Base-by-base conservation (phyloP, 805 yeast species). In the Sugiyamaella boreocaroliniensis region DNA sequence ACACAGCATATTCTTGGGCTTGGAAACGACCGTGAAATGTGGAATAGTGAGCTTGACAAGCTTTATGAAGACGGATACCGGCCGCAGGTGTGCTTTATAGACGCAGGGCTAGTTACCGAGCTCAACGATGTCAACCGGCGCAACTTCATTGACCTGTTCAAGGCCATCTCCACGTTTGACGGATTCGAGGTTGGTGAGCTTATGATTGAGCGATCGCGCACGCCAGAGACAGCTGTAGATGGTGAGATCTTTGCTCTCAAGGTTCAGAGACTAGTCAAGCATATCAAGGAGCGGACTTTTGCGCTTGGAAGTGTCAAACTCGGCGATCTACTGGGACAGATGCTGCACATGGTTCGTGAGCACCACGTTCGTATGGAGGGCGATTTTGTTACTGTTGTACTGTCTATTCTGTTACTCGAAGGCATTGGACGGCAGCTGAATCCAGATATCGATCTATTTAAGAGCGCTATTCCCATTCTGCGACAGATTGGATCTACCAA, bases 311-410 rank as follows among this genome's bases (percentile, higher is more conserved):
- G 89, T 46, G 84, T 93, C 12, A 86, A 92, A 40, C 87, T 93
- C 57, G 97, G 98, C 3, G 97, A 90, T 62, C 72, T 93, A 53
- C 73, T 93, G 53, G 93, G 89, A 60, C 85, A 82, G 63, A 90
- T 92, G 76, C 75, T 93, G 54, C 75, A 83, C 2, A 89, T 93
- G 97, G 98, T 93, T 16, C 75, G 98, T 56, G 73, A 75, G 10
- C 99, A 93, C 68, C 99, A 93, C 68, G 99, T 93, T 19, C 77
- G 97, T 64, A 86, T 93, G 96, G 99, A 93, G 65, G 95, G 96
- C 6, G 99, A 93, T 68, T 93, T 93, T 64, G 83, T 93, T 43
- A 89, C 96, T 29, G 96, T 93, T 20, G 85, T 93, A n/a, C 89
- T 93, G 32, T 96, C 98, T 0, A 89, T 93, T 20, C 71, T 93